phyloP scores from a whole-genome alignment of 2,329 filamentous ascomycete species.

The Fusarium sublunatum region DNA sequence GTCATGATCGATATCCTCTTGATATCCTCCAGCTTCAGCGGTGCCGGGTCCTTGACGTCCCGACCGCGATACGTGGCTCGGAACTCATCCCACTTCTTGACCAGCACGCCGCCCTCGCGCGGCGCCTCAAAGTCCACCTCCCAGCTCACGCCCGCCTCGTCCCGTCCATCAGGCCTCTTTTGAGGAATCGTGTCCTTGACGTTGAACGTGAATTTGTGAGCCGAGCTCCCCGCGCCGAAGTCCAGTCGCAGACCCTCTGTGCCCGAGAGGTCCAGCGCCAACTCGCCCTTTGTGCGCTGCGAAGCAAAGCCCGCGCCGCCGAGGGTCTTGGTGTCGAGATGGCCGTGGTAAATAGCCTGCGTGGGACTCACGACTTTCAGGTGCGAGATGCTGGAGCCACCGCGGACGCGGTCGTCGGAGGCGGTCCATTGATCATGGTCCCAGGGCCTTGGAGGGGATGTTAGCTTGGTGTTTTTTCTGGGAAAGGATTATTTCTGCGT shows the following conservation, averaged over 20 bases:
- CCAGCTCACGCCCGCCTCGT: constrained; percentile 78
- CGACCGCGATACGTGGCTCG: constrained; percentile 79
- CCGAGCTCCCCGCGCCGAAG: constrained; percentile 62
- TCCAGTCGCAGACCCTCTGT: constrained; percentile 71
- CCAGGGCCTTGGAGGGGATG: constrained; percentile 63
- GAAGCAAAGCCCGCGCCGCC: constrained; percentile 86
- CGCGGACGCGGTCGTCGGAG: constrained; percentile 81
- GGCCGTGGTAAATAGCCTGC: constrained; percentile 72
- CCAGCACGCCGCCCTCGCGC: constrained; percentile 54
- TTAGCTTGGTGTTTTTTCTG: constrained; percentile 12
- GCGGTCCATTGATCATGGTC: constrained; percentile 70
- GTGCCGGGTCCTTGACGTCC: constrained; percentile 67
- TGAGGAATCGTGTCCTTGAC: constrained; percentile 76
- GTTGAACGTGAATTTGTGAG: constrained; percentile 77
- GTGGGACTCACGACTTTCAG: constrained; percentile 52
- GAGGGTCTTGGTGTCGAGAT: constrained; percentile 77
- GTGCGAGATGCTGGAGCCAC: constrained; percentile 71
- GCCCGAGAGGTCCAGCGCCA: constrained; percentile 70
- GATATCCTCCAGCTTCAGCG: constrained; percentile 69
- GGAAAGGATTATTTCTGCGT: background rate
- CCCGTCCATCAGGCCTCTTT: constrained; percentile 70
- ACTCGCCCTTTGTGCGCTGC: constrained; percentile 73
- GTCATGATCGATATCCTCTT: constrained; percentile 82
- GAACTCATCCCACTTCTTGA: constrained; percentile 73
- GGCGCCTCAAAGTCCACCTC: constrained; percentile 73